Evolutionary conservation across 2,329 filamentous ascomycete genomes (phyloP).

Genomic region (Neoascochyta sp.): DNA sequence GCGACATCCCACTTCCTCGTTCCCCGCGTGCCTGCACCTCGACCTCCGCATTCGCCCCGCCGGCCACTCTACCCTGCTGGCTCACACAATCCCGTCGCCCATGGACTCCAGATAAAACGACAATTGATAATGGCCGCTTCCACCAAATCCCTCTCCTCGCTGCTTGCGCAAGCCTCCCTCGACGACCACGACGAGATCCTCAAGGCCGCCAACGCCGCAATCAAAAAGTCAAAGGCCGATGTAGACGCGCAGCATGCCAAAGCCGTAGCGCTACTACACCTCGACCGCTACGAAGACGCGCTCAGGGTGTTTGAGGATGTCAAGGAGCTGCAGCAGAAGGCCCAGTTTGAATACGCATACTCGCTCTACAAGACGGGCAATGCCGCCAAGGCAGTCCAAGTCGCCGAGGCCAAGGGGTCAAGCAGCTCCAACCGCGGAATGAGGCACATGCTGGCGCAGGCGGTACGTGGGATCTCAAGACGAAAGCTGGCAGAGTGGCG

Average conservation of each 20-base stretch:
- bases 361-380: constrained; percentile 77
- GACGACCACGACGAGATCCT: constrained; percentile 73
- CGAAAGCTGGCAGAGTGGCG: neutral
- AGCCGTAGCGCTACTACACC: constrained; percentile 71
- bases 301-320: constrained; percentile 64
- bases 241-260: constrained; percentile 64
- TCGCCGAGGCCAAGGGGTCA: constrained; percentile 42
- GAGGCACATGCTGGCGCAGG: constrained; percentile 60
- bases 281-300: constrained; percentile 78
- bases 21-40: constrained; percentile 25
- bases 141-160: constrained; percentile 48
- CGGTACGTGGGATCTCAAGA: constrained; percentile 44
- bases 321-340: constrained; percentile 57
- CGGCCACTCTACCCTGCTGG: constrained; percentile 3
- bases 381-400: constrained; percentile 59
- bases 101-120: constrained; percentile 23
- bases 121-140: constrained; percentile 39
- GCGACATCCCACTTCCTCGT: constrained; percentile 31
- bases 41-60: constrained; percentile 21
- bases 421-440: constrained; percentile 46
- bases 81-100: constrained; percentile 6
- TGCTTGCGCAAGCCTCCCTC: constrained; percentile 56
- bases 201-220: constrained; percentile 55
- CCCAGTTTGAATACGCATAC: constrained; percentile 70
- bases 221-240: constrained; percentile 59